These are phyloP conservation scores for Tuctoria greenei DNA, from an alignment of 176 grass and related monocot genomes.

Conservation along the genomic window DNA sequence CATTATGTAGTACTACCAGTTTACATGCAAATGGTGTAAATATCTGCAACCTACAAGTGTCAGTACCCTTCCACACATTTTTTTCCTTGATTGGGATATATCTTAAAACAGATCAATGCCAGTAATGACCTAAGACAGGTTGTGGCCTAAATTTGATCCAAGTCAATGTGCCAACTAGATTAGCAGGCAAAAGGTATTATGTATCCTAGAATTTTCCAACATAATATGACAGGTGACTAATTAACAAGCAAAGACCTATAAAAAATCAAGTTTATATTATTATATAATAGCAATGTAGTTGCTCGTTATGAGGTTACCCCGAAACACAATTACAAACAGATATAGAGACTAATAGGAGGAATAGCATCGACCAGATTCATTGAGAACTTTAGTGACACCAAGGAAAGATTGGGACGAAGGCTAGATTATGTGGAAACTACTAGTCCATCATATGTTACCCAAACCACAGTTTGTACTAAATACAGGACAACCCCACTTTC, in stretches of 20 bases:
- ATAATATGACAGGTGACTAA: not conserved
- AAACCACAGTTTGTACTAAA: conserved; percentile 20
- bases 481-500: conserved; percentile 18
- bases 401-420: not conserved
- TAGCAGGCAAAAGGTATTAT: not conserved
- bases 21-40: not conserved
- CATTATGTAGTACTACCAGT: not conserved
- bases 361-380: not conserved
- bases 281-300: not conserved
- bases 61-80: not conserved
- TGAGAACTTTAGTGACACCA: not conserved
- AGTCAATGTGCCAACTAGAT: not conserved
- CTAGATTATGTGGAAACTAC: conserved; percentile 13
- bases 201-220: not conserved
- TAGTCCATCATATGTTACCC: not conserved
- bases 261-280: not conserved
- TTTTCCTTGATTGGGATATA: not conserved
- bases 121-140: not conserved
- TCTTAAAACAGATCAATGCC: conserved; percentile 13
- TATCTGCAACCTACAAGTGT: not conserved
- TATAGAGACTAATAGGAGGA: not conserved
- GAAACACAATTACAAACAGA: not conserved
- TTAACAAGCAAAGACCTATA: not conserved
- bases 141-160: conserved; percentile 1
- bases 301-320: not conserved